Base-by-base conservation (phyloP, 2,329 filamentous ascomycete genomes). In the Sporothrix mexicana region DNA sequence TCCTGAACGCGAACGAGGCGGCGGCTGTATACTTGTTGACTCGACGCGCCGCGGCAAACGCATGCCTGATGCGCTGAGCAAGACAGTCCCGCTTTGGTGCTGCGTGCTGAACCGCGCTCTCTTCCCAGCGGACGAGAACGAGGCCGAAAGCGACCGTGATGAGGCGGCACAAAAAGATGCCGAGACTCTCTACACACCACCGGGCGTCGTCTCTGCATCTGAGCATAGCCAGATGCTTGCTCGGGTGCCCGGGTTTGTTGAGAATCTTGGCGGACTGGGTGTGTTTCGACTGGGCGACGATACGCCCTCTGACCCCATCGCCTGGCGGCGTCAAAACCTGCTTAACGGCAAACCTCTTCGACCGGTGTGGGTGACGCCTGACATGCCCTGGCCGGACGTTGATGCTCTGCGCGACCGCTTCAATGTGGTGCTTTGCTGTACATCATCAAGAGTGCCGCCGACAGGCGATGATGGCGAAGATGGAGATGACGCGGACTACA, bases 61-160 rank as follows among this genome's bases (percentile, higher is more conserved):
- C 77, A 97, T 98, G 90, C 95, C 96, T 0, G 96, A 99, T 82
- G 95, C 96, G 17, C 86, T 99, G 20, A 94, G 92, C 77, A 98
- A 97, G 81, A 98, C 96, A 0, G 86, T 98, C 36, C 95, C 96
- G 1, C 93, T 97, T 75, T 99, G 96, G 96, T 95, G 93, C 81
- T 89, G 91, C 74, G 93, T 98, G 20, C 82, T 98, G 77, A 98
- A 98, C 81, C 86, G 88, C 64, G 84, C 90, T 2, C 83, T 98
- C 4, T 97, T 97, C 79, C 91, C 92, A 0, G 82, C 85, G 5
- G 69, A 43, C 3, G 45, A 51, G 5, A 66, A 43, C 3, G 45
- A 51, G 7, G 10, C 9, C 12, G 67, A 62, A 43, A 36, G 51
- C 2, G 53, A 12, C 49, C 6, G 45, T 23, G 76, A 83, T 69